Evolutionary conservation across 2,329 filamentous ascomycete genomes (phyloP).

Genomic region (Penicillium sp.): DNA sequence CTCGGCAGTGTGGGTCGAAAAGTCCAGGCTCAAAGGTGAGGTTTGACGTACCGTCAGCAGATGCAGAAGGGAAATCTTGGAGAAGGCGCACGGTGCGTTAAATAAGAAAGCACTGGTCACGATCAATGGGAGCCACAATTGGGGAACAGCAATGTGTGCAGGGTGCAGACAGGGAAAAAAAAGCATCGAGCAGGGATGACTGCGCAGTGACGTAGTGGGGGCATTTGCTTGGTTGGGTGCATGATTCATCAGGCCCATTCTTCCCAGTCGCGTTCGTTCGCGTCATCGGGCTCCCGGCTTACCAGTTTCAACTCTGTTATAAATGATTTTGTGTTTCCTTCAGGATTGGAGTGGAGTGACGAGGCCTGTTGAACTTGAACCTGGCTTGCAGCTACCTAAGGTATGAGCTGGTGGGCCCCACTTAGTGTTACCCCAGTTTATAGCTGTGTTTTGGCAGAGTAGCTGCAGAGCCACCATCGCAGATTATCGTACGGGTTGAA

Average conservation of each 20-base stretch:
- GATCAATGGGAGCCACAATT: neutral
- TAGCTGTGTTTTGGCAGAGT: too few species aligned
- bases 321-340: too few species aligned
- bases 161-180: conserved; percentile 21
- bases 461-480: too few species aligned
- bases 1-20: too few species aligned
- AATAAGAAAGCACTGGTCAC: conserved; percentile 15
- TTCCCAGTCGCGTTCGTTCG: conserved; percentile 7
- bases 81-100: conserved; percentile 8
- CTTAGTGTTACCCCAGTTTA: too few species aligned
- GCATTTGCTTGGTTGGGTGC: conserved; percentile 27
- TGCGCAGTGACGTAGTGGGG: conserved; percentile 39
- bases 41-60: conserved; percentile 5
- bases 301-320: too few species aligned
- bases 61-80: neutral
- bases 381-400: too few species aligned
- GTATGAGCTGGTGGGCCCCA: too few species aligned
- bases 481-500: too few species aligned
- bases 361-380: too few species aligned
- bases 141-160: neutral
- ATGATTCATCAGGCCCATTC: conserved; percentile 32
- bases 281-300: conserved; percentile 18
- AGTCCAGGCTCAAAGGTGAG: neutral
- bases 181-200: conserved; percentile 32
- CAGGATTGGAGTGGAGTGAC: too few species aligned